Evolutionary conservation across 108 stramenopile genomes (phyloP), one percentile per base, ranked within the genome.

Genomic region (Discostella stelligeroides): DNA sequence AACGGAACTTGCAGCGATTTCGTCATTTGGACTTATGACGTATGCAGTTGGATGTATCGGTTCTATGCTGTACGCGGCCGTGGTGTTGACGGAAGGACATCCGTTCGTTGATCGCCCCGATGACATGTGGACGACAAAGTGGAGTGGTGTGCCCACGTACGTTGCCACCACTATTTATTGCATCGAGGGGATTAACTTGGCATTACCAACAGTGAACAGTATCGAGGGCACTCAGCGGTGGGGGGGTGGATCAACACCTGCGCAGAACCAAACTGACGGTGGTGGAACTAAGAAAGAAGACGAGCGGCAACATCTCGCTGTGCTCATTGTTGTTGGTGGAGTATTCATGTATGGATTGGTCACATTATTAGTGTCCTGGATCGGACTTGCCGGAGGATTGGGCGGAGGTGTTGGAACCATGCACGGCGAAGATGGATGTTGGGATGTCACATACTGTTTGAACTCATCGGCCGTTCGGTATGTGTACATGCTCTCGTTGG

Each of bases 131-230:
- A 37, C 30, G 29, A 39, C 53, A 21, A 80, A 80, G 17, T 80
- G 79, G 79, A 65, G 56, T 30, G 79, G 79, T 18, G 70, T 80
- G 17, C 79, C 79, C 13, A 71, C 75, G 0, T 80, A 76, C 40
- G 79, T 76, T 23, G 79, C 74, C 41, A 76, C 72, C 5, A 76
- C 79, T 37, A 72, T 80, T 50, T 80, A 80, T 45, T 75, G 74
- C 24, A 75, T 80, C 29, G 79, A 80, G 74, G 79, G 79, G 43
- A 80, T 80, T 29, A 72, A 80, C 60, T 54, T 80, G 25, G 79
- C 79, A 28, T 48, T 80, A 42, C 79, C 79, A n/a, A 80, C 79
- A 2, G 79, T 73, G 10, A 64, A 54, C 50, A 76, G 68, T 14
- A 50, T 80, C 27, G 73, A 75, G 56, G 79, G 69, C 21, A 65